Evolutionary conservation across 768 basidiomycete species (phyloP), one percentile per base, ranked within the genome.

Genomic region (Xerocomus spinulosus): DNA sequence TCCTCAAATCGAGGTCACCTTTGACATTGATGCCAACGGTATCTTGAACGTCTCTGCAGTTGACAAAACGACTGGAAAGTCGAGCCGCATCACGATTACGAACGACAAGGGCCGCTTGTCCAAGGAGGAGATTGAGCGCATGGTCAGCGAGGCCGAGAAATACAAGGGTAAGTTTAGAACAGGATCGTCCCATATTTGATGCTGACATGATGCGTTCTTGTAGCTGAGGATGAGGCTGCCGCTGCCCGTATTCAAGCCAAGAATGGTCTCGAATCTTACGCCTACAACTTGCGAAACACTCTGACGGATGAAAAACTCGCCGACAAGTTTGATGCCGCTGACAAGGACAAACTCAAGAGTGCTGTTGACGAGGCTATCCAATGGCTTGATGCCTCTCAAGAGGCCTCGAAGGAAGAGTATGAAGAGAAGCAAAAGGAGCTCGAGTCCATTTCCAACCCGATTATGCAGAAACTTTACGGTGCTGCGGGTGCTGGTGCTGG

Each of bases 61-160:
- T 34, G 93, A 97, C 74, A 96, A 95, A 79, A 94, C 92, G 10
- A 96, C 94, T 47, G 94, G 94, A 58, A 96, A 97, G 74, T 92
- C 89, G 46, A 90, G 84, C 69, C 86, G 88, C 53, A 92, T 92
- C 66, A 93, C 91, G 51, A 93, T 93, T 71, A 92, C 87, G 60
- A 92, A 92, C 69, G 93, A 96, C 77, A 94, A 97, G 76, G 92
- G 93, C 36, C 92, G 94, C 70, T 73, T 98, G 57, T 92, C 89
- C 54, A 91, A 95, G 75, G 94, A 97, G 70, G 94, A 97, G 66
- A 97, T 97, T 53, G 94, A 98, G 69, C 88, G 92, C 67, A 98
- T 98, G 94, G 91, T 97, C 36, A 66, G 69, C 51, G 94, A 96
- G 66, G 94, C 94, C 46, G 93, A 95, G 81, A 83, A 83, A 66